A percentile compares a stretch with the other conserved stretches of the same genome.
Conservation (phyloP, 2,329 filamentous ascomycete genomes). For the Akanthomyces dipterigenus region DNA sequence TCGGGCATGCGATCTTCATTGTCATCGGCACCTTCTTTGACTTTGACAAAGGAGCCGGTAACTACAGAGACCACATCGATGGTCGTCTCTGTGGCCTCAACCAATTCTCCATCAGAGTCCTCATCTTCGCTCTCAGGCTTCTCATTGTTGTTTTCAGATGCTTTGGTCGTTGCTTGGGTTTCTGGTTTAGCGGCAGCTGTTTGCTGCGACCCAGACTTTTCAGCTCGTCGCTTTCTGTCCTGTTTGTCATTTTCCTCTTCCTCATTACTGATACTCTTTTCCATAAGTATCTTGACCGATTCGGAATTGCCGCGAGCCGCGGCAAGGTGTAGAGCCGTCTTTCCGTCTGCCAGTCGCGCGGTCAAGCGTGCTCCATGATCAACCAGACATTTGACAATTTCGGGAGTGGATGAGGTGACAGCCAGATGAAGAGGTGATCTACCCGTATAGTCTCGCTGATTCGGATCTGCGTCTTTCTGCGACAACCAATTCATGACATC, state of each 20-base stretch:
- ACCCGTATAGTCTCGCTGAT: slow-evolving; percentile 71
- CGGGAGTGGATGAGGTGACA: slow-evolving; percentile 57
- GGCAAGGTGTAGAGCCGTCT: slow-evolving; percentile 76
- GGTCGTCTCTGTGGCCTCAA: slow-evolving; percentile 41
- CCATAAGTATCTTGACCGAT: slow-evolving; percentile 66
- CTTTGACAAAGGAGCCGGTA: slow-evolving; percentile 70
- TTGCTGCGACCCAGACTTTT: slow-evolving; percentile 19
- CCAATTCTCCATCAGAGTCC: slow-evolving; percentile 35
- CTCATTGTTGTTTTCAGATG: slow-evolving; percentile 20
- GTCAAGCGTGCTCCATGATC: slow-evolving; percentile 67
- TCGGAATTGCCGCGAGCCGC: slow-evolving; percentile 60
- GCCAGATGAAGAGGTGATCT: slow-evolving; percentile 75
- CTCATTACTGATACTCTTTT: slow-evolving; percentile 69
- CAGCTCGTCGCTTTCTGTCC: slow-evolving; percentile 39
- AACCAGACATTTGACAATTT: slow-evolving; percentile 65
- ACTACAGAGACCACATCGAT: slow-evolving; percentile 46
- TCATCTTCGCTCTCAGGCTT: slow-evolving; percentile 28
- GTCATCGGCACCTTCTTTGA: slow-evolving; percentile 41
- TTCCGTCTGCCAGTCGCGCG: slow-evolving; percentile 69
- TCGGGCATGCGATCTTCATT: slow-evolving; percentile 40
- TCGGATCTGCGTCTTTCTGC: slow-evolving; percentile 62
- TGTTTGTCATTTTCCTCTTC: slow-evolving; percentile 56
- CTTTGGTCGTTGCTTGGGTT: slow-evolving; percentile 8
- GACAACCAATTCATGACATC: slow-evolving; percentile 63
- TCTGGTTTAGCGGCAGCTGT: slow-evolving; percentile 18